Conservation (phyloP, 306 rosid species). For the Trichosanthes cucumerina region DNA sequence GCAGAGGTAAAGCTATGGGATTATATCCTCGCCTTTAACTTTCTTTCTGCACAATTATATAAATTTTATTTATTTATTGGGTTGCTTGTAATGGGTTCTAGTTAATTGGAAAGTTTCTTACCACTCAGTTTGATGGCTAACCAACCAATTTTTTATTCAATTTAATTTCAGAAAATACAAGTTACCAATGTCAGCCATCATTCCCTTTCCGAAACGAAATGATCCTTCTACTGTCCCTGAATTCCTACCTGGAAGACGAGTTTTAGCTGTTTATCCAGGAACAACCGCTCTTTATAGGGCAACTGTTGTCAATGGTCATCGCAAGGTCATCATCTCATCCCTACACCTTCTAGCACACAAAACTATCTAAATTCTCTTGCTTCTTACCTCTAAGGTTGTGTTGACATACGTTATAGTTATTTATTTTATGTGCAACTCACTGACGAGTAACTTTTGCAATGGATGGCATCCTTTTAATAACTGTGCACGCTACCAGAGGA, state of each 20-base stretch:
- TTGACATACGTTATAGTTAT: background rate
- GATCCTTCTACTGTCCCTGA: slow-evolving; percentile 67
- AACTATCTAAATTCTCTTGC: background rate
- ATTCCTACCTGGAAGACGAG: slow-evolving; percentile 70
- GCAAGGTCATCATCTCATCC: slow-evolving; percentile 54
- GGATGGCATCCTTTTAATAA: slow-evolving; percentile 24
- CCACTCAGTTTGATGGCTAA: background rate
- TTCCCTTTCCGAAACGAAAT: slow-evolving; percentile 82
- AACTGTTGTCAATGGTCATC: slow-evolving; percentile 81
- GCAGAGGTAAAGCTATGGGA: slow-evolving; percentile 43
- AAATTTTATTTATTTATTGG: background rate
- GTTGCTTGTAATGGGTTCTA: background rate
- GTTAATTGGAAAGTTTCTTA: background rate
- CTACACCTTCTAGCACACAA: background rate
- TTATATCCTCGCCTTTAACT: background rate
- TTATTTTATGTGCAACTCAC: slow-evolving; percentile 12
- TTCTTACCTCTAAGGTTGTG: background rate
- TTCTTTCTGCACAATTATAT: background rate
- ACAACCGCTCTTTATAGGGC: slow-evolving; percentile 98
- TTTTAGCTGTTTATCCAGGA: slow-evolving; percentile 96
- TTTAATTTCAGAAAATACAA: slow-evolving; percentile 51
- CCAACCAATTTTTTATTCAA: background rate
- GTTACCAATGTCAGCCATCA: slow-evolving; percentile 74
- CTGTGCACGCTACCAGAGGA: slow-evolving; percentile 54
- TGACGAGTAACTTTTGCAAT: slow-evolving; percentile 31